phyloP scores from a whole-genome alignment of 805 yeast genomes.

The Peterozyma toletana region DNA sequence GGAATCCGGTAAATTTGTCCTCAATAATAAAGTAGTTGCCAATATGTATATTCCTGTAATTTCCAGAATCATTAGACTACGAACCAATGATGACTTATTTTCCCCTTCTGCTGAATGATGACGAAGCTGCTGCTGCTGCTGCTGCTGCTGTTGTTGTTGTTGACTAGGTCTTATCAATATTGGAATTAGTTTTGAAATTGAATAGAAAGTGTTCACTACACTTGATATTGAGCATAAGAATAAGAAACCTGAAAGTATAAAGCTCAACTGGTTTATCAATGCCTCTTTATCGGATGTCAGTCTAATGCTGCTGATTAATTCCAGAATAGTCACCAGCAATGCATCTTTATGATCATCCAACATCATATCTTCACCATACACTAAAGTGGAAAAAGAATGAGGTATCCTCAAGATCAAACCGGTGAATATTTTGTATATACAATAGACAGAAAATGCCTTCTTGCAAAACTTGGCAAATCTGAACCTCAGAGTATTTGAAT shows the following conservation, averaged over 20 bases:
- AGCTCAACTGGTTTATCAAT: conserved; percentile 36
- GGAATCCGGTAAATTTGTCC: conserved; percentile 39
- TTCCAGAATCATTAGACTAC: conserved; percentile 29
- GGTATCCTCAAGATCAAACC: conserved; percentile 36
- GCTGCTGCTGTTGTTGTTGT: conserved; percentile 4
- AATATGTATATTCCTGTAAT: conserved; percentile 43
- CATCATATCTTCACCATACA: not conserved
- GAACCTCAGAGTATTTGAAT: conserved; percentile 1
- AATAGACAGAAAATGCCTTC: conserved; percentile 33
- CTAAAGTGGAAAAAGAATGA: conserved; percentile 13
- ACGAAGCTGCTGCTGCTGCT: conserved; percentile 4
- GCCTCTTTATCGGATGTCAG: conserved; percentile 24
- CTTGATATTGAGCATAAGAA: conserved; percentile 61
- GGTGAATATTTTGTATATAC: conserved; percentile 38
- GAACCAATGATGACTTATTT: conserved; percentile 4
- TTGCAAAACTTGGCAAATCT: conserved; percentile 8
- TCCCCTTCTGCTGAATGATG: conserved; percentile 1
- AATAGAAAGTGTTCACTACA: conserved; percentile 53
- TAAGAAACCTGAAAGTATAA: conserved; percentile 49
- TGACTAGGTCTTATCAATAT: conserved; percentile 1
- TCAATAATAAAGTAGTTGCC: conserved; percentile 41
- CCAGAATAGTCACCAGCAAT: conserved; percentile 40
- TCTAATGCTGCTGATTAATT: conserved; percentile 19
- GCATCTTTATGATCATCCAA: conserved; percentile 28
- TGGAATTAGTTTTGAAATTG: conserved; percentile 26